These are phyloP conservation scores for Alloascoidea hylecoeti DNA, from an alignment of 805 yeast species.

Conservation along the genomic window DNA sequence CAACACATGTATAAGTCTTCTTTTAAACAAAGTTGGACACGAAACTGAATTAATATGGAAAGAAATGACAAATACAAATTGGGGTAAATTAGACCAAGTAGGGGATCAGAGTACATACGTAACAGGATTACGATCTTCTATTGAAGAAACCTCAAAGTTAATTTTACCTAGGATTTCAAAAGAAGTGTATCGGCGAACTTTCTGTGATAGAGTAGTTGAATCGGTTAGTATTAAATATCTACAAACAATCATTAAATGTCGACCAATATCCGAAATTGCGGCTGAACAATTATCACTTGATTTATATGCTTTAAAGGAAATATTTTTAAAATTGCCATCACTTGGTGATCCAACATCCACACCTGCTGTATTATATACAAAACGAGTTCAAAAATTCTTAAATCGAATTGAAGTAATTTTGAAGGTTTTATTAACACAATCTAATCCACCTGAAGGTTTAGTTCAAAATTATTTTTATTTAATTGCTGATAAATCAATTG, in stretches of 20 bases:
- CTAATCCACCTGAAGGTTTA: slow-evolving; percentile 50
- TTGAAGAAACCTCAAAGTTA: slow-evolving; percentile 24
- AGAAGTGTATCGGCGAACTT: slow-evolving; percentile 55
- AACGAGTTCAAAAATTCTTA: slow-evolving; percentile 27
- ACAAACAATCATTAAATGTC: slow-evolving; percentile 40
- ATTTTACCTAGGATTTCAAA: slow-evolving; percentile 48
- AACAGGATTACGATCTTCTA: slow-evolving; percentile 33
- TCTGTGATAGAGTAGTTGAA: slow-evolving; percentile 69
- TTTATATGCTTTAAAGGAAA: slow-evolving; percentile 44
- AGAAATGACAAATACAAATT: slow-evolving; percentile 65
- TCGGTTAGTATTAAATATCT: slow-evolving; percentile 39
- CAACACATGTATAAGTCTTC: slow-evolving; percentile 36
- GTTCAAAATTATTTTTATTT: slow-evolving; percentile 52
- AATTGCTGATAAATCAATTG: slow-evolving; percentile 47
- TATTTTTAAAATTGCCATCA: slow-evolving; percentile 21
- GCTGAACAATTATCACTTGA: slow-evolving; percentile 79
- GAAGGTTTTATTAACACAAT: slow-evolving; percentile 49
- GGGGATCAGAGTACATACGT: slow-evolving; percentile 64
- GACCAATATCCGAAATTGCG: slow-evolving; percentile 53
- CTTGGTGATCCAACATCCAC: slow-evolving; percentile 10
- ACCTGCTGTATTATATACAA: slow-evolving; percentile 18
- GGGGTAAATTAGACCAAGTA: slow-evolving; percentile 52
- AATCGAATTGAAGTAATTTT: slow-evolving; percentile 46
- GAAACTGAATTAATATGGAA: slow-evolving; percentile 69
- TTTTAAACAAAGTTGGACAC: slow-evolving; percentile 41